Percentiles rank a stretch among this genome's conserved stretches.
Conservation (phyloP, 768 basidiomycete species). For the Phaffia tasmanica region DNA sequence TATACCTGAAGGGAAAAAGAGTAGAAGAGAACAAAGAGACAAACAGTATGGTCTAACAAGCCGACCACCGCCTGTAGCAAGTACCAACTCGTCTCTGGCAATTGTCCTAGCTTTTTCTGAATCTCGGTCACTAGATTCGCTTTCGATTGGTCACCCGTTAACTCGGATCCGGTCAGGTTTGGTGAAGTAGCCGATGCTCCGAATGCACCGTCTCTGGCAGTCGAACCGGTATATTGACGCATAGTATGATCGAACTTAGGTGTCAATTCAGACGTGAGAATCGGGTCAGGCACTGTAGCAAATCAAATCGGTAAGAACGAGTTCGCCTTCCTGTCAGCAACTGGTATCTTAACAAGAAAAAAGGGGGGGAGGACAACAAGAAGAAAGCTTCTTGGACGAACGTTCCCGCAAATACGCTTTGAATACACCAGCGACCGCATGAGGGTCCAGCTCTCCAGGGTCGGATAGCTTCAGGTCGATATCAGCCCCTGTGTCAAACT, state of each 20-base stretch:
- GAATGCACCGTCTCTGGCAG: slow-evolving; percentile 30
- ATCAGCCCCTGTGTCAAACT: slow-evolving; percentile 55
- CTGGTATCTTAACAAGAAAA: slow-evolving; percentile 6
- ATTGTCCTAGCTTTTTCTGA: slow-evolving; percentile 51
- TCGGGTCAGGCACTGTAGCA: slow-evolving; percentile 65
- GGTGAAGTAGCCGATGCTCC: slow-evolving; percentile 19
- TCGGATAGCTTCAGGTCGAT: slow-evolving; percentile 65
- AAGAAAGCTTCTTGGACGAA: slow-evolving; percentile 42
- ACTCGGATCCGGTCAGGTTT: slow-evolving; percentile 25
- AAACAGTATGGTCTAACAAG: slow-evolving; percentile 22
- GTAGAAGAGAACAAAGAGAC: neutral
- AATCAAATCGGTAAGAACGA: slow-evolving; percentile 11
- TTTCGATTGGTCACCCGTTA: slow-evolving; percentile 25
- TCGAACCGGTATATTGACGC: slow-evolving; percentile 45
- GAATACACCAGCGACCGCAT: slow-evolving; percentile 84
- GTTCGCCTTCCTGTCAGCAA: no score
- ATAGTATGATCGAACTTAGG: slow-evolving; percentile 72
- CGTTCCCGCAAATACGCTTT: slow-evolving; percentile 86
- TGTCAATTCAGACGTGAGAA: slow-evolving; percentile 60
- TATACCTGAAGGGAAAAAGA: neutral
- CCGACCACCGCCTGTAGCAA: slow-evolving; percentile 71
- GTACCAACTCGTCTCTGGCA: slow-evolving; percentile 73
- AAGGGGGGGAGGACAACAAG: neutral
- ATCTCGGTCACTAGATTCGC: slow-evolving; percentile 46
- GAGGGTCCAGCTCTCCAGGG: slow-evolving; percentile 83